phyloP scores from a whole-genome alignment of 2,329 filamentous ascomycete genomes.

The Shiraia sp. region DNA sequence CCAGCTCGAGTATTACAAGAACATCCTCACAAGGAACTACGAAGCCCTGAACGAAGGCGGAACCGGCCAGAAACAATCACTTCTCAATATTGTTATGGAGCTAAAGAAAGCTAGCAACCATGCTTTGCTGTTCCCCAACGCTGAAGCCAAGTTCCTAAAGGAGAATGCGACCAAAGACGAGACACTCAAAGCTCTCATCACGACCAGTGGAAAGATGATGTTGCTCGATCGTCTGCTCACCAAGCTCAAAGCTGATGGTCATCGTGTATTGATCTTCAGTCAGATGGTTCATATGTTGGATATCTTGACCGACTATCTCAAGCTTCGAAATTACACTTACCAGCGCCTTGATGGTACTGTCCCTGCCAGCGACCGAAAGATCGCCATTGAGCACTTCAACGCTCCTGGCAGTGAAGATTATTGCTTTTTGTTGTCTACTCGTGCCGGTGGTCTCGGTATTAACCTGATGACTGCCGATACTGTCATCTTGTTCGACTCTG shows the following conservation, averaged over 20 bases:
- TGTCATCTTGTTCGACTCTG: slow-evolving; percentile 95
- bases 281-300: slow-evolving; percentile 99
- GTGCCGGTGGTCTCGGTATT: slow-evolving; percentile 96
- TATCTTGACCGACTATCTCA: slow-evolving; percentile 91
- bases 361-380: slow-evolving; percentile 79
- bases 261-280: slow-evolving; percentile 96
- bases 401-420: slow-evolving; percentile 95
- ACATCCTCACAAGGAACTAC: slow-evolving; percentile 96
- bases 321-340: slow-evolving; percentile 90
- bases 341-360: slow-evolving; percentile 96
- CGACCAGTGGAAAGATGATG: slow-evolving; percentile 99
- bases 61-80: slow-evolving; percentile 88
- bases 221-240: slow-evolving; percentile 91
- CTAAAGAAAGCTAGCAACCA: slow-evolving; percentile 99
- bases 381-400: slow-evolving; percentile 98
- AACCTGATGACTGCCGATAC: slow-evolving; percentile 99
- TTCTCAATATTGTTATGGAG: slow-evolving; percentile 99
- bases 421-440: slow-evolving; percentile 91
- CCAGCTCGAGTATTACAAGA: slow-evolving; percentile 98
- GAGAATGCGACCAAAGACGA: slow-evolving; percentile 85
- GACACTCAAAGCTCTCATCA: slow-evolving; percentile 87
- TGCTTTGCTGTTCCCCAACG: slow-evolving; percentile 95
- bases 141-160: slow-evolving; percentile 84
- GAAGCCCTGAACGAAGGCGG: slow-evolving; percentile 88
- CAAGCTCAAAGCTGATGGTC: slow-evolving; percentile 90